These are phyloP conservation scores for Ceratorhiza oryzae-sativae DNA, from an alignment of 1,284 basidiomycete genomes.

Conservation along the genomic window DNA sequence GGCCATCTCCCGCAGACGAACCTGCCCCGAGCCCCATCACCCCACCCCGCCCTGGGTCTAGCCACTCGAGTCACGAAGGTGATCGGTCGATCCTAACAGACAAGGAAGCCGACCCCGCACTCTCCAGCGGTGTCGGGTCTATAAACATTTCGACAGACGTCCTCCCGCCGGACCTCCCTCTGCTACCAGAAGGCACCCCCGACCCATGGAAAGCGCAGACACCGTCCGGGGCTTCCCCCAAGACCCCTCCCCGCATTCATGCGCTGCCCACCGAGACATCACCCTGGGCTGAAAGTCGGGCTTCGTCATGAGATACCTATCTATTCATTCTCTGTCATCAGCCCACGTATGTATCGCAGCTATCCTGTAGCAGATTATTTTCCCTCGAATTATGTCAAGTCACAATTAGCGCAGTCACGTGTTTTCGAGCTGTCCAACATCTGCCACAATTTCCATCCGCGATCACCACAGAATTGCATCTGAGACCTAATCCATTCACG, in stretches of 20 bases:
- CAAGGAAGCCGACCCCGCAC: not conserved
- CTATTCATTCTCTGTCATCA: not conserved
- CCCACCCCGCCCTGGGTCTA: not conserved
- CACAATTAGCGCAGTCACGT: no score
- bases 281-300: slow-evolving; percentile 32
- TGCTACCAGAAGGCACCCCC: not conserved
- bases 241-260: slow-evolving; percentile 22
- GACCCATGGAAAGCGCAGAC: slow-evolving; percentile 23
- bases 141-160: not conserved
- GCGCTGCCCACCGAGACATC: slow-evolving; percentile 27
- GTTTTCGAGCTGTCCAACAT: no score
- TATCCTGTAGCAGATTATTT: not conserved
- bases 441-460: no score
- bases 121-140: not conserved
- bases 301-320: not conserved
- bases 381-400: no score
- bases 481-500: no score
- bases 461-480: no score
- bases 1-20: not conserved
- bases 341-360: slow-evolving; percentile 21
- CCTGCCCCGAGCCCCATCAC: not conserved
- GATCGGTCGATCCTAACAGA: not conserved
- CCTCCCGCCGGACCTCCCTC: not conserved
- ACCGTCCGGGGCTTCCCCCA: not conserved
- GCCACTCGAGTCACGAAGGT: slow-evolving; percentile 11